Evolutionary conservation across 106 monocot species (phyloP), one percentile per base, ranked within the genome.

Genomic region (Agapanthus africanus): DNA sequence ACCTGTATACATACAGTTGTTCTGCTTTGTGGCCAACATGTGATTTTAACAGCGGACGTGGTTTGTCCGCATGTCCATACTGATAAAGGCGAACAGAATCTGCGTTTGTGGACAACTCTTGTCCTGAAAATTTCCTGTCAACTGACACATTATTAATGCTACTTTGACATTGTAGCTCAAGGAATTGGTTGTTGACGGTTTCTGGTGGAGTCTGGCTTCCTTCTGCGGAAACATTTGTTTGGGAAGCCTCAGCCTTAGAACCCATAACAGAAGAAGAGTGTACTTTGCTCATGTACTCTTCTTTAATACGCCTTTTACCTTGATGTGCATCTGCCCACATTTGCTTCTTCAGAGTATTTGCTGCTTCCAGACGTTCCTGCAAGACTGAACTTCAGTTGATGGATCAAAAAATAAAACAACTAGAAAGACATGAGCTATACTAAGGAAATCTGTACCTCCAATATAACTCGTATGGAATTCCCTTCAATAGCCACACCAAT

Each of bases 321-420:
- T 87, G 70, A 67, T 99, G 99, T 71, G 83, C 89, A 52, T 93
- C 99, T 32, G 90, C 82, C 93, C 93, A 93, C 93, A 99, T 93
- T 71, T 99, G 93, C 70, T 99, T 99, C 73, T 99, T 99, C n/a
- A 99, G 81, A 66, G 88, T 75, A 81, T 67, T 93, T 71, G 99
- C 99, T 56, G 90, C 93, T 78, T 99, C 99, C 69, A 99, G 64
- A n/a, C 99, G 93, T 73, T 90, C 93, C 97, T 99, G 79, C 51
- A 81, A 69, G 59, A 49, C 37, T 40, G 30, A 47, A 2, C 33
- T 40, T 78, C 59, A 79, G 62, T 69, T 51, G 30, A 72, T 22
- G 60, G 14, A 70, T 34, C 11, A 65, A 36, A 38, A 13, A 37
- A 36, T 21, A 68, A 56, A 59, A 63, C 25, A 13, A 37, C 4